phyloP scores from a whole-genome alignment of 2,329 filamentous ascomycete species.

The Arachnopeziza araneosa region DNA sequence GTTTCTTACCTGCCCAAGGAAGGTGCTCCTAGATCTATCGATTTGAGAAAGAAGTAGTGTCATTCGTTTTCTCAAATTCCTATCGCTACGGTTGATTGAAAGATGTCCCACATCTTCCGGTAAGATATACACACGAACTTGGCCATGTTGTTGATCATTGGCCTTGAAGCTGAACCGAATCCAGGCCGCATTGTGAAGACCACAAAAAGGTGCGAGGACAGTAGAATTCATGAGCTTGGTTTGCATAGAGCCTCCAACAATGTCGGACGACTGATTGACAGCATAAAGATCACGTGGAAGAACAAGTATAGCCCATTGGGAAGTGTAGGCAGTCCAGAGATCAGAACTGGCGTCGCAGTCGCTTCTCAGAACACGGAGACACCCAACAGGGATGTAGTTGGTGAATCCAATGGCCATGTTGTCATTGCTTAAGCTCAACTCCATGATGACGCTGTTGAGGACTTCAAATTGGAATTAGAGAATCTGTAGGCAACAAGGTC shows the following conservation, averaged over 20 bases:
- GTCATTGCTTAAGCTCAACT: neutral
- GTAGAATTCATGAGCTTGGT: slow-evolving; percentile 13
- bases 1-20: slow-evolving; percentile 40
- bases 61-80: slow-evolving; percentile 41
- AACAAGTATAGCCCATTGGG: slow-evolving; percentile 18
- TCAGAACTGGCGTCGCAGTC: slow-evolving; percentile 6
- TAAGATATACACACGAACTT: slow-evolving; percentile 54
- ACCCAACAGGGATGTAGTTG: slow-evolving; percentile 26
- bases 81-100: slow-evolving; percentile 44
- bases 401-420: slow-evolving; percentile 17
- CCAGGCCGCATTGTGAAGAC: slow-evolving; percentile 23
- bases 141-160: slow-evolving; percentile 17
- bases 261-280: neutral
- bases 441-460: neutral
- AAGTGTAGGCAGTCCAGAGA: slow-evolving; percentile 8
- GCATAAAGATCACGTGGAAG: slow-evolving; percentile 12
- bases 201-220: slow-evolving; percentile 10
- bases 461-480: too few relatives aligned
- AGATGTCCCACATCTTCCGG: slow-evolving; percentile 58
- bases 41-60: slow-evolving; percentile 44
- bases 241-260: slow-evolving; percentile 17
- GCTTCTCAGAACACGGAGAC: slow-evolving; percentile 16
- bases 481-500: neutral
- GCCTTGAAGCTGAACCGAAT: slow-evolving; percentile 27
- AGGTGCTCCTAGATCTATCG: slow-evolving; percentile 50